phyloP scores from a whole-genome alignment of 306 rosid species.

The Hippophae rhamnoides region DNA sequence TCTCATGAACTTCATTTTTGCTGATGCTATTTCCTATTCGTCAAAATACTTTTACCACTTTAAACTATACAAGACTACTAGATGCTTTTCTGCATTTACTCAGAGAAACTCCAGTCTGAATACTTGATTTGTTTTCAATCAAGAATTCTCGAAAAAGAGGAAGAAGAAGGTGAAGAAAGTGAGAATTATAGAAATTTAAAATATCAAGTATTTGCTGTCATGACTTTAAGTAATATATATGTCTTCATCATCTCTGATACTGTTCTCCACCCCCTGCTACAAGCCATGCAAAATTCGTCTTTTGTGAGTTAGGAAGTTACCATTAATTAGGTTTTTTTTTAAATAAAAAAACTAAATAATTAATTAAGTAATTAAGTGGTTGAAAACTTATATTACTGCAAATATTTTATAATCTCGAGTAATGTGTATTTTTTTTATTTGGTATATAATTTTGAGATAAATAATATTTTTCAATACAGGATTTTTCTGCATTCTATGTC shows the following conservation, averaged over 20 bases:
- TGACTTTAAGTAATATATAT: no score
- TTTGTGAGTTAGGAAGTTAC: slow-evolving; percentile 21
- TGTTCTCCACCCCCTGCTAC: slow-evolving; percentile 14
- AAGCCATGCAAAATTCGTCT: slow-evolving; percentile 27
- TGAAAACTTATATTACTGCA: background rate
- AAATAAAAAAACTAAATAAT: no score
- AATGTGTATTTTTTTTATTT: no score
- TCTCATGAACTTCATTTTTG: slow-evolving; percentile 90
- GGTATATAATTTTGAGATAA: no score
- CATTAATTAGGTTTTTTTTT: background rate
- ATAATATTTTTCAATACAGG: slow-evolving; percentile 19
- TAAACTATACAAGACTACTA: slow-evolving; percentile 20
- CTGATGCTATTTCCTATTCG: slow-evolving; percentile 9
- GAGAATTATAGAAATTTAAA: no score
- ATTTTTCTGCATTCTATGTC: slow-evolving; percentile 16
- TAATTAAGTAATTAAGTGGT: background rate
- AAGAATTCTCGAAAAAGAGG: no score
- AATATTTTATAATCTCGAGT: no score
- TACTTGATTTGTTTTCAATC: no score
- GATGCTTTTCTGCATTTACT: slow-evolving; percentile 3
- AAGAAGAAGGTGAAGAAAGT: no score
- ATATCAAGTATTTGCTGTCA: no score
- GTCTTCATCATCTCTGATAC: background rate
- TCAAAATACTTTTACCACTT: slow-evolving; percentile 22
- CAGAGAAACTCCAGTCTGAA: no score